These are phyloP conservation scores for Persicaria maculosa DNA, from an alignment of 148 eudicot genomes.

Conservation along the genomic window DNA sequence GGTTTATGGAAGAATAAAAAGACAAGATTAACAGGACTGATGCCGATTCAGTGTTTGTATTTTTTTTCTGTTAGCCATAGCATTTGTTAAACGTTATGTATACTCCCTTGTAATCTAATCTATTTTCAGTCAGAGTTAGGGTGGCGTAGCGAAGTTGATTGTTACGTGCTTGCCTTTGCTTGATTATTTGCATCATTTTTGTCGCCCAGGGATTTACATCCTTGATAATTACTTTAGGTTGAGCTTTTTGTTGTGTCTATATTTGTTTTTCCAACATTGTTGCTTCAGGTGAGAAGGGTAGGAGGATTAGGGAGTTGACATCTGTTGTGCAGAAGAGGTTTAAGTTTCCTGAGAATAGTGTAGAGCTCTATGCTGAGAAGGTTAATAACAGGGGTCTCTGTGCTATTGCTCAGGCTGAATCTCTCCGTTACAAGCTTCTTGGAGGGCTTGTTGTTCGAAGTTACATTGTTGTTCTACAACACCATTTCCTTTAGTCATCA, in stretches of 20 bases:
- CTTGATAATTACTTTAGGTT: no score
- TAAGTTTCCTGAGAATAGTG: constrained; percentile 54
- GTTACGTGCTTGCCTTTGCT: neutral
- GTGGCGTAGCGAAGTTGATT: neutral
- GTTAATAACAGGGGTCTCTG: constrained; percentile 54
- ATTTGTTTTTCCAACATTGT: neutral
- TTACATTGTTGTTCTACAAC: constrained; percentile 14
- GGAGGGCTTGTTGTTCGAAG: constrained; percentile 56
- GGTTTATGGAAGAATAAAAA: no score
- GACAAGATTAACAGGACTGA: no score
- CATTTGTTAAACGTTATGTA: no score
- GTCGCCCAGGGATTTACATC: no score
- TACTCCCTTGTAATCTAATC: neutral
- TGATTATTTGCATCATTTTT: neutral
- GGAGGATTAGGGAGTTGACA: constrained; percentile 54
- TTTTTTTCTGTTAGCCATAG: no score
- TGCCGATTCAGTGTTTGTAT: no score
- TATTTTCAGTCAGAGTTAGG: neutral
- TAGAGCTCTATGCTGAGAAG: constrained; percentile 52
- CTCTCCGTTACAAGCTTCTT: constrained; percentile 56
- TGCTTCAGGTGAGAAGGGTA: constrained; percentile 43
- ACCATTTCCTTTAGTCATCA: neutral
- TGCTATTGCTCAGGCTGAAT: constrained; percentile 57
- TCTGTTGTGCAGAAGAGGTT: constrained; percentile 54
- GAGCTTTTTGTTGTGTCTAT: no score